Evolutionary conservation across 2,329 filamentous ascomycete genomes (phyloP).

Genomic region (Aciculosporium take): DNA sequence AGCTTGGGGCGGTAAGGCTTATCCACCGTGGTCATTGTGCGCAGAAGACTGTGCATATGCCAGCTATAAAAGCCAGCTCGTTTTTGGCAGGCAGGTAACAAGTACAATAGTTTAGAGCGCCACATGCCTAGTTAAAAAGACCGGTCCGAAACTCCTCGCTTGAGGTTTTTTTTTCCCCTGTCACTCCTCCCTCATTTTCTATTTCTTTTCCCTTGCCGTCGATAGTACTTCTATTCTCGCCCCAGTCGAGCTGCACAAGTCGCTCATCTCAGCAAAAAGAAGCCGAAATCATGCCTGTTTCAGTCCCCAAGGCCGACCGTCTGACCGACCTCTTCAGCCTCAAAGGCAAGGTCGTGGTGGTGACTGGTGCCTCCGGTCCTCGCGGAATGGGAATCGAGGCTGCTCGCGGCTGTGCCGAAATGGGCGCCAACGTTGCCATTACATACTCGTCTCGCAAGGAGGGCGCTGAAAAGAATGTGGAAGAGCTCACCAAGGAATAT

Average conservation of each 20-base stretch:
- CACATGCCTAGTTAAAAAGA: conserved; percentile 1
- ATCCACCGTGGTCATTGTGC: background rate
- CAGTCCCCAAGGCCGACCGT: conserved; percentile 40
- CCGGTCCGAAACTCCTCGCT: background rate
- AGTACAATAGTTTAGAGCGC: background rate
- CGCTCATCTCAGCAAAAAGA: background rate
- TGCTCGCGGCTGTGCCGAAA: conserved; percentile 55
- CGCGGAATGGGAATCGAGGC: conserved; percentile 58
- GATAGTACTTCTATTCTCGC: background rate
- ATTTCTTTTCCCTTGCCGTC: background rate
- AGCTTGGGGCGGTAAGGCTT: background rate
- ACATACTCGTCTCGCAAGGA: conserved; percentile 60
- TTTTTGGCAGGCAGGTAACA: background rate
- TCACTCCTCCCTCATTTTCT: background rate
- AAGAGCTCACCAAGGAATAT: conserved; percentile 49
- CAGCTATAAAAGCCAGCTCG: background rate
- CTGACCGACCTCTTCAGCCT: conserved; percentile 57
- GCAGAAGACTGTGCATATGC: background rate
- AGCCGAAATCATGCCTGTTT: conserved; percentile 34
- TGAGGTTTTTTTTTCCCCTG: background rate
- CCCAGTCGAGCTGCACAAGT: background rate
- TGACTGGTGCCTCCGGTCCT: conserved; percentile 55
- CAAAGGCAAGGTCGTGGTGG: conserved; percentile 57
- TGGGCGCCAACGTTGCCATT: conserved; percentile 55
- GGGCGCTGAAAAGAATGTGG: conserved; percentile 51